phyloP scores from a whole-genome alignment of 2,329 filamentous ascomycete species.

The Talaromyces albobiverticillius region DNA sequence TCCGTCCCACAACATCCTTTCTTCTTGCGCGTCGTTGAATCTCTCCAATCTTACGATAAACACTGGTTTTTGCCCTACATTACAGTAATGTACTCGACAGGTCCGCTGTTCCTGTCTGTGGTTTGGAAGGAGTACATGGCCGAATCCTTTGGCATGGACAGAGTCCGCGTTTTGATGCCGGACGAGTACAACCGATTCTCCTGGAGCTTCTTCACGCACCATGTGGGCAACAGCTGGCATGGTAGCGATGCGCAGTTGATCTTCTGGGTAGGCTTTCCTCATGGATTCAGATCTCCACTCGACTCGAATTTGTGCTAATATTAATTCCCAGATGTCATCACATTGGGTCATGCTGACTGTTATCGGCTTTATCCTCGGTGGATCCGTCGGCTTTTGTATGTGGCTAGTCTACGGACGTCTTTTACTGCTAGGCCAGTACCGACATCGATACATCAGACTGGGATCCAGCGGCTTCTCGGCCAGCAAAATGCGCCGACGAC shows the following conservation, averaged over 20 bases:
- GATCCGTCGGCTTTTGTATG: conserved; percentile 44
- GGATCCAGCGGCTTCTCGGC: conserved; percentile 22
- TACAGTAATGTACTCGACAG: conserved; percentile 76
- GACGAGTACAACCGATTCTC: conserved; percentile 66
- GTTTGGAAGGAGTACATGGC: conserved; percentile 71
- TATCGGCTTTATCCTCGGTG: conserved; percentile 49
- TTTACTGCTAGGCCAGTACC: conserved; percentile 40
- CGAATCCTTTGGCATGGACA: conserved; percentile 42
- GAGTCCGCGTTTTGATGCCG: conserved; percentile 66
- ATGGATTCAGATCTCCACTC: neutral
- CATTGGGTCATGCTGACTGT: conserved; percentile 57
- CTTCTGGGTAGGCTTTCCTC: conserved; percentile 53
- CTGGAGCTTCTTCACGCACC: conserved; percentile 71
- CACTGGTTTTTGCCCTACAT: conserved; percentile 70
- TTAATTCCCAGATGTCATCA: conserved; percentile 49
- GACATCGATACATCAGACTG: conserved; percentile 26
- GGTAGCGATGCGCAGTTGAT: conserved; percentile 62
- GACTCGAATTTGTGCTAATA: conserved; percentile 1
- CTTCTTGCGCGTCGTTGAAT: conserved; percentile 67
- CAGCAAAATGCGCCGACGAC: conserved; percentile 28
- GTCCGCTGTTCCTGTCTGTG: conserved; percentile 71
- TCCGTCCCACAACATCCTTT: conserved; percentile 70
- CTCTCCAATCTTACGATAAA: conserved; percentile 64
- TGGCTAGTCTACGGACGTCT: conserved; percentile 53
- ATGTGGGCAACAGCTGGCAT: conserved; percentile 65